Percentiles rank a stretch among this genome's conserved stretches.
Conservation (phyloP, 306 rosid species). For the Glycine soja region DNA sequence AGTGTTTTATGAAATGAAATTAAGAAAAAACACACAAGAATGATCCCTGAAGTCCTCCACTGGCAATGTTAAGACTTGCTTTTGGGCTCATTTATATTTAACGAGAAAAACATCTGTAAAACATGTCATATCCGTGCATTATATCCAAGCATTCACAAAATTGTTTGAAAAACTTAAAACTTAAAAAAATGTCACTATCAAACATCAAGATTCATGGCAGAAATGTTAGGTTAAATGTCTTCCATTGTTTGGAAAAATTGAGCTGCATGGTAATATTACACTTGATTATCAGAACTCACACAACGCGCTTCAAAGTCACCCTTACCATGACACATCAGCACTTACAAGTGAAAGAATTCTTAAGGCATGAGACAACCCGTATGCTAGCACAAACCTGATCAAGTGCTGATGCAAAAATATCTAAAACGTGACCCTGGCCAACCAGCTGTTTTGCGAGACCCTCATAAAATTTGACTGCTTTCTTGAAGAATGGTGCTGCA, state of each 20-base stretch:
- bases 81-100: slow-evolving; percentile 4
- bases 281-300: slow-evolving; percentile 18
- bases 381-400: slow-evolving; percentile 80
- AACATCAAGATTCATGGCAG: background rate
- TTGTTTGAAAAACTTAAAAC: slow-evolving; percentile 12
- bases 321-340: background rate
- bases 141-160: slow-evolving; percentile 1
- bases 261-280: slow-evolving; percentile 23
- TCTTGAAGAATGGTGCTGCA: slow-evolving; percentile 92
- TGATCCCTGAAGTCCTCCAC: slow-evolving; percentile 1
- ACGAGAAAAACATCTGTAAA: background rate
- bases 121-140: background rate
- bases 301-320: slow-evolving; percentile 28
- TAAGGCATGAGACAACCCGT: slow-evolving; percentile 40
- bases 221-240: slow-evolving; percentile 10
- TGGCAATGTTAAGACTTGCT: background rate
- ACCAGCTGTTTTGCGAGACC: slow-evolving; percentile 86
- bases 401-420: slow-evolving; percentile 95
- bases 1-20: slow-evolving; percentile 3
- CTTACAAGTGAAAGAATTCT: slow-evolving; percentile 21
- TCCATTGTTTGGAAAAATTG: background rate
- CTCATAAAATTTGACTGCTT: slow-evolving; percentile 91
- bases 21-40: background rate
- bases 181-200: background rate
- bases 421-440: slow-evolving; percentile 95